These are phyloP conservation scores for Didymella glomerata DNA, from an alignment of 2,329 filamentous ascomycete genomes.

Conservation along the genomic window DNA sequence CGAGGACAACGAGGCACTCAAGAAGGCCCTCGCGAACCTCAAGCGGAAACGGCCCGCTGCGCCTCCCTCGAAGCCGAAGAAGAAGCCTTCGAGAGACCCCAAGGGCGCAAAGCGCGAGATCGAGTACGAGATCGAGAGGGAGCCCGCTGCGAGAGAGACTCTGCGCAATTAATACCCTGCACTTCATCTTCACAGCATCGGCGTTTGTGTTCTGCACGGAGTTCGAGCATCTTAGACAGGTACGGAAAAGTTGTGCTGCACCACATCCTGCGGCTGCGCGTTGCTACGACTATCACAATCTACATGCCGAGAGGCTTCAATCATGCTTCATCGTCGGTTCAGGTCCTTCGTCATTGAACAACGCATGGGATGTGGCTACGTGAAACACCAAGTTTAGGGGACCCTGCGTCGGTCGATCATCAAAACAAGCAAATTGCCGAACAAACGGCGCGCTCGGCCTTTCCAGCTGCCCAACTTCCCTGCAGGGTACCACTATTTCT, in stretches of 20 bases:
- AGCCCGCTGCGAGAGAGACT: slow-evolving; percentile 55
- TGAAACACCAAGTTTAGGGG: neutral
- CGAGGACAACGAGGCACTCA: slow-evolving; percentile 62
- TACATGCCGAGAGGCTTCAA: slow-evolving; percentile 4
- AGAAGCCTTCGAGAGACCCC: slow-evolving; percentile 59
- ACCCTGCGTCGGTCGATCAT: neutral
- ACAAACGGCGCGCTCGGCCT: neutral
- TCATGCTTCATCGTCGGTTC: neutral
- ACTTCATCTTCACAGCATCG: slow-evolving; percentile 23
- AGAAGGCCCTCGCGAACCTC: slow-evolving; percentile 61
- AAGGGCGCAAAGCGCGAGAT: slow-evolving; percentile 73
- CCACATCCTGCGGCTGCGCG: slow-evolving; percentile 1
- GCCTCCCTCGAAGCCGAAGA: slow-evolving; percentile 63
- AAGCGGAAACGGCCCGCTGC: slow-evolving; percentile 65
- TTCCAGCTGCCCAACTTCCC: neutral
- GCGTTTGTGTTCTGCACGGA: slow-evolving; percentile 25
- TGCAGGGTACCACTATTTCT: slow-evolving; percentile 16
- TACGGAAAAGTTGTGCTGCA: slow-evolving; percentile 19
- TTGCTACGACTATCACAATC: slow-evolving; percentile 2
- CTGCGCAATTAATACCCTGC: slow-evolving; percentile 43
- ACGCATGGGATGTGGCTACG: neutral
- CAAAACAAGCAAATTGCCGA: slow-evolving; percentile 1
- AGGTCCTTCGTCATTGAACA: neutral
- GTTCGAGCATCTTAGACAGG: slow-evolving; percentile 23
- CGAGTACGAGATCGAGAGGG: slow-evolving; percentile 78